Evolutionary conservation across 345 rosid genomes (phyloP), one percentile per base, ranked within the genome.

Genomic region (Eucalyptus regnans): DNA sequence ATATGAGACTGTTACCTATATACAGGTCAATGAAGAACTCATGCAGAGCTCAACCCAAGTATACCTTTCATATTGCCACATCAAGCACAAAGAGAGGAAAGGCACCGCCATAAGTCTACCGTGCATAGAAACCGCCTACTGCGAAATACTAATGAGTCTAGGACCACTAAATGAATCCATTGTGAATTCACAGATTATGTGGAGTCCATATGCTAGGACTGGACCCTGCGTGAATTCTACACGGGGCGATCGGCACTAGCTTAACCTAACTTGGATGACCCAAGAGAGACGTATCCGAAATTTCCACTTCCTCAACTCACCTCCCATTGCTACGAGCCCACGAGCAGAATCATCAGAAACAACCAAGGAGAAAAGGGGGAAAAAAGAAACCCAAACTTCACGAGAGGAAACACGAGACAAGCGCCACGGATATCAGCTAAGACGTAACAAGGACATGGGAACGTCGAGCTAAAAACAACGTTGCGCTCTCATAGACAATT

Each of bases 401-500:
- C 29, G 83, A 76, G 27, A 41, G 83, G 27, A 76, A 7, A 76
- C 48, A 20, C 29, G 8, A 76, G 83, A 76, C 48, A 41, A 76
- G 22, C 46, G 22, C 58, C 46, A 87, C 27, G 50, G 22, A 87
- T 48, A 18, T 49, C 43, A 12, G 83, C 83, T 48, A 86, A 29
- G 37, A 52, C 62, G 5, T 18, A 29, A 87, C 37, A 12, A 29
- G n/a, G 80, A 87, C 16, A 29, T 12, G 29, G 46, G 12, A 49
- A 68, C n/a, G 50, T 33, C 49, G 80, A 50, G n/a, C 44, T 50
- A 52, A 50, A 71, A 12, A 29, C 29, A 29, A 46, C 8, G 41
- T 17, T 33, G 22, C 31, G 7, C 58, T 86, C 64, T 29, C 23
- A 20, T 54, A 91, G 94, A 50, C 94, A 95, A 88, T 90, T 91